phyloP scores from a whole-genome alignment of 345 rosid species.

The Eutrema japonicum region DNA sequence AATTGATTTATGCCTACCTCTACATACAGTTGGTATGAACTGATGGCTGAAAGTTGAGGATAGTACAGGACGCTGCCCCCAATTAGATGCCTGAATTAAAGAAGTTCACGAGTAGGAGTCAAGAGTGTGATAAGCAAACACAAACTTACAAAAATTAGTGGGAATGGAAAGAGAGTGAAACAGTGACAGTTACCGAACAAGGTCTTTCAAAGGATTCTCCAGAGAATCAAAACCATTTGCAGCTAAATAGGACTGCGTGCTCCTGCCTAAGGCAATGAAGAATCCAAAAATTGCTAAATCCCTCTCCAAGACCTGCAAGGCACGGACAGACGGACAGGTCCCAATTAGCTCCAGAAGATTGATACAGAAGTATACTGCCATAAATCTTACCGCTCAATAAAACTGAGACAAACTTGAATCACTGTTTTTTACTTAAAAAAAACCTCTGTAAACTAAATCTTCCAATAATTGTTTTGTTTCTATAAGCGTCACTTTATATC shows the following conservation, averaged over 20 bases:
- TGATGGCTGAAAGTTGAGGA: constrained; percentile 94
- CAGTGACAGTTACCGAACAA: constrained; percentile 64
- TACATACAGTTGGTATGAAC: constrained; percentile 93
- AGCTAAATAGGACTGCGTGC: constrained; percentile 66
- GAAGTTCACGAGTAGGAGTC: constrained; percentile 15
- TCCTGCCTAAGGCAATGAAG: constrained; percentile 94
- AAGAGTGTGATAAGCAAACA: constrained; percentile 28
- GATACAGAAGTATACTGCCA: constrained; percentile 1
- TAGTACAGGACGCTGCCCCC: constrained; percentile 94
- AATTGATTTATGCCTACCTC: constrained; percentile 64
- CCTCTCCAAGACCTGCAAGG: constrained; percentile 85
- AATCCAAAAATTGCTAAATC: constrained; percentile 98
- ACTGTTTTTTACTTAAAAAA: not conserved
- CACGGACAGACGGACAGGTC: constrained; percentile 28
- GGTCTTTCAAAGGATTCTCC: constrained; percentile 69
- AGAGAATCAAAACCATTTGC: constrained; percentile 81
- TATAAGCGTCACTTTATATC: constrained; percentile 14
- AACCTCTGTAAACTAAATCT: constrained; percentile 6
- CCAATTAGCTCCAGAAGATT: constrained; percentile 26
- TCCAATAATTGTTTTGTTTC: not conserved
- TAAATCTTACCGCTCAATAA: not conserved
- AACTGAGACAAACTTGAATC: constrained; percentile 7
- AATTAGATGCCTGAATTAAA: constrained; percentile 67
- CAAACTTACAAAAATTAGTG: constrained; percentile 7
- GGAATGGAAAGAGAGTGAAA: constrained; percentile 27